A percentile compares a stretch with the other conserved stretches of the same genome.
These are phyloP conservation scores for Pythium pyrilobum DNA, from an alignment of 352 stramenopile species.

Conservation along the genomic window DNA sequence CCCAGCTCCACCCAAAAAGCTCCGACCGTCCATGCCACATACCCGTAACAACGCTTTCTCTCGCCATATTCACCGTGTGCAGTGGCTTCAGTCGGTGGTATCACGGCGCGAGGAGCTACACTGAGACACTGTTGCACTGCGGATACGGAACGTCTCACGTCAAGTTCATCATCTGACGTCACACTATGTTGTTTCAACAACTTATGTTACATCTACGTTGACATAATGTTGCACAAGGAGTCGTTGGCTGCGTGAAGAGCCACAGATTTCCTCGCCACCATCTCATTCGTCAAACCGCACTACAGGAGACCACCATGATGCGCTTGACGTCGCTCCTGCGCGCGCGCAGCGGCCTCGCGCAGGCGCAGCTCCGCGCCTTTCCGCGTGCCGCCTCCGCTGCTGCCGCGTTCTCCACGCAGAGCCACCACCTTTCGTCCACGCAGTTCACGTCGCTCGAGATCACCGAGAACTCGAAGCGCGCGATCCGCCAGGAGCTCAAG, in stretches of 20 bases:
- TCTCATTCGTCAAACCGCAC: not conserved
- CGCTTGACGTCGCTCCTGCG: conserved; percentile 12
- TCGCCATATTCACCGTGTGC: too few relatives aligned
- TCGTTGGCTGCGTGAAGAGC: conserved; percentile 20
- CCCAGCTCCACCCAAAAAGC: too few relatives aligned
- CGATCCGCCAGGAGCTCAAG: conserved; percentile 54
- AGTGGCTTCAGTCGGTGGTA: too few relatives aligned
- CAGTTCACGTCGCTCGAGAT: conserved; percentile 23
- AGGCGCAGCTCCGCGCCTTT: not conserved
- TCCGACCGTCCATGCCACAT: too few relatives aligned
- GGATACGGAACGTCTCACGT: not conserved
- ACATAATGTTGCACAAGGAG: not conserved
- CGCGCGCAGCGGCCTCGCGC: not conserved
- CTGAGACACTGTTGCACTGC: too few relatives aligned
- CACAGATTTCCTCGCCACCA: too few relatives aligned
- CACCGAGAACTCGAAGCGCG: conserved; percentile 30
- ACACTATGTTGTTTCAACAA: not conserved
- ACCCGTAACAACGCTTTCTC: too few relatives aligned
- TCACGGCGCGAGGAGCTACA: too few relatives aligned
- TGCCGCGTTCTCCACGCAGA: conserved; percentile 11
- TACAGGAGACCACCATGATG: conserved; percentile 5
- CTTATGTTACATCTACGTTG: conserved; percentile 3
- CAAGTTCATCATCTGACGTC: not conserved
- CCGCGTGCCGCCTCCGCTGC: not conserved
- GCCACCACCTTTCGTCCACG: conserved; percentile 17